A percentile compares a stretch with the other conserved stretches of the same genome.
These are phyloP conservation scores for Pseudohalonectria lignicola DNA, from an alignment of 2,329 filamentous ascomycete genomes.

Conservation along the genomic window DNA sequence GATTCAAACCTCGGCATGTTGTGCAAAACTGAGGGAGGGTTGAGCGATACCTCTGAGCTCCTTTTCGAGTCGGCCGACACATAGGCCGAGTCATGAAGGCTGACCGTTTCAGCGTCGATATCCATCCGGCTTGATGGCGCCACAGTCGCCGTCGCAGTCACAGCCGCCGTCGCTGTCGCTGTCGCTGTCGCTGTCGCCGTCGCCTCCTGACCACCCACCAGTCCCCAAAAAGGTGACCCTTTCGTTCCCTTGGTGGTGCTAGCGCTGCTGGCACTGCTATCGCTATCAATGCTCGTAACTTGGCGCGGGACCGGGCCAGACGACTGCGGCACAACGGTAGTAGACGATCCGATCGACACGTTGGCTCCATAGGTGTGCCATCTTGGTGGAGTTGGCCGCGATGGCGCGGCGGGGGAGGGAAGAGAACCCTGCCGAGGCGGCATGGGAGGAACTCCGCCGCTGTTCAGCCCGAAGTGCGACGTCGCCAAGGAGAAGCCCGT, in stretches of 20 bases:
- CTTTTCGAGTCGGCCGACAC: constrained; percentile 43
- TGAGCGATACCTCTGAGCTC: constrained; percentile 36
- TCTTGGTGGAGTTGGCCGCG: constrained; percentile 31
- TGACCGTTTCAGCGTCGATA: constrained; percentile 31
- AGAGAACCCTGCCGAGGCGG: no score
- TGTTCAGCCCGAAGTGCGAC: constrained; percentile 24
- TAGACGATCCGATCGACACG: constrained; percentile 20
- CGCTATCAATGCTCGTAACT: no score
- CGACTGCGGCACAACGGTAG: constrained; percentile 11
- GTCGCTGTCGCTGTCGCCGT: no score
- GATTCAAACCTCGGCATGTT: constrained; percentile 34
- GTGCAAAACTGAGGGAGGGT: constrained; percentile 25
- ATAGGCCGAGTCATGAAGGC: constrained; percentile 40
- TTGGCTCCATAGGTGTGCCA: constrained; percentile 38
- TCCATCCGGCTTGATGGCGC: constrained; percentile 25
- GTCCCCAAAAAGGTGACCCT: no score
- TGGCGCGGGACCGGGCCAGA: constrained; percentile 2
- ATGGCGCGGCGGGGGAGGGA: constrained; percentile 14
- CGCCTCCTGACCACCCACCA: no score
- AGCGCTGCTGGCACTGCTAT: no score
- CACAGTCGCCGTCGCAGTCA: constrained; percentile 4
- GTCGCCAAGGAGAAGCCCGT: constrained; percentile 35
- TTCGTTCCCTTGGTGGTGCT: not conserved
- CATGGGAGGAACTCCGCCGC: constrained; percentile 7
- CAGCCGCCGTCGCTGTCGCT: not conserved